Conservation (phyloP, 1,284 basidiomycete genomes). For the Leccinum holopus region DNA sequence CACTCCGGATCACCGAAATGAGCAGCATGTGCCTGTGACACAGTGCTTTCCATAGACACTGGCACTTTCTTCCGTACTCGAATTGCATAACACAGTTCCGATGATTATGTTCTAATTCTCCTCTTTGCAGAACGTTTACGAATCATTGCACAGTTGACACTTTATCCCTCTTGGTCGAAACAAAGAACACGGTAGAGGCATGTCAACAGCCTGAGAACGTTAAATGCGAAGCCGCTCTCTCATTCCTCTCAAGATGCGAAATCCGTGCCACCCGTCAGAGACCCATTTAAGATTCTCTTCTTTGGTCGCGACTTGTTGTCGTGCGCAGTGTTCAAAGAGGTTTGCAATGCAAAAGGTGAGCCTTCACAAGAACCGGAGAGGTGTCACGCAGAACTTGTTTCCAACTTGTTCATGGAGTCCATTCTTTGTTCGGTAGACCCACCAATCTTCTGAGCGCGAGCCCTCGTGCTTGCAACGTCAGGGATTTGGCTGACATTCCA, state of each 20-base stretch:
- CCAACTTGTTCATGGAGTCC: not conserved
- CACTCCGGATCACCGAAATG: too few relatives aligned
- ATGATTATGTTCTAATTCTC: too few relatives aligned
- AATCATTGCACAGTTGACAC: too few relatives aligned
- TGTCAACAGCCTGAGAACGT: not conserved
- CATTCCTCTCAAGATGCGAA: not conserved
- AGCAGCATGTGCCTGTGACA: too few relatives aligned
- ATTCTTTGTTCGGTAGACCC: not conserved
- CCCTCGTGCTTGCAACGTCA: not conserved
- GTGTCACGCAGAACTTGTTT: not conserved
- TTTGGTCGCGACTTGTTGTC: conserved; percentile 60
- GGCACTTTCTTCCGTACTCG: too few relatives aligned
- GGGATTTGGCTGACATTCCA: conserved; percentile 11
- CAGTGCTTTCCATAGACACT: too few relatives aligned
- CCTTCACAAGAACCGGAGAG: not conserved
- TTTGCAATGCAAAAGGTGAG: conserved; percentile 43
- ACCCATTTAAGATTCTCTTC: conserved; percentile 49
- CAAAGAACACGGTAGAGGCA: not conserved
- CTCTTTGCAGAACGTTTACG: too few relatives aligned
- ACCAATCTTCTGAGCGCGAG: not conserved
- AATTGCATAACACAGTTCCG: too few relatives aligned
- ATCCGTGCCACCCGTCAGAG: conserved; percentile 1
- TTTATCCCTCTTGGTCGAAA: not conserved
- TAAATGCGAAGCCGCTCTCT: not conserved
- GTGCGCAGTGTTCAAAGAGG: conserved; percentile 44